Evolutionary conservation across 2,329 filamentous ascomycete species (phyloP).

Genomic region (Didymella pinodella): DNA sequence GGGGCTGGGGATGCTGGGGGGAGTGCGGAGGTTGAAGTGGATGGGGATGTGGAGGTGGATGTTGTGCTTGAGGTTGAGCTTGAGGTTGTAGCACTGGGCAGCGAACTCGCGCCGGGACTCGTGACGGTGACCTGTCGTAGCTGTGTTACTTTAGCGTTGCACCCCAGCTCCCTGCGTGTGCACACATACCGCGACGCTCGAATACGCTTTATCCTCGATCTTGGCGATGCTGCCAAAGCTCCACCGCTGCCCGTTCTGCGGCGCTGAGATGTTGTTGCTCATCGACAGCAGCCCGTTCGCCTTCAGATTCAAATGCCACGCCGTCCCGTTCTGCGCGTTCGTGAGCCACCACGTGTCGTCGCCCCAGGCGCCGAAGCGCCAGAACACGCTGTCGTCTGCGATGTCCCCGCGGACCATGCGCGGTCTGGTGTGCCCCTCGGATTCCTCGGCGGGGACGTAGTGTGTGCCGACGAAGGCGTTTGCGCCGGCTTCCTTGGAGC

Average conservation of each 20-base stretch:
- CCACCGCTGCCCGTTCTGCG: slow-evolving; percentile 27
- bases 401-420: slow-evolving; percentile 30
- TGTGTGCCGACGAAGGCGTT: slow-evolving; percentile 26
- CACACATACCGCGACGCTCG: slow-evolving; percentile 23
- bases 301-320: slow-evolving; percentile 24
- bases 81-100: not conserved
- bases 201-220: slow-evolving; percentile 29
- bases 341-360: slow-evolving; percentile 33
- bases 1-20: slow-evolving; percentile 1
- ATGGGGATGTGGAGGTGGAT: not conserved
- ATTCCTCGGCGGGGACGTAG: slow-evolving; percentile 7
- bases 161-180: not conserved
- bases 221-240: slow-evolving; percentile 19
- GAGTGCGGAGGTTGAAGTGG: not conserved
- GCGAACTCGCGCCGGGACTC: not conserved
- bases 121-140: not conserved
- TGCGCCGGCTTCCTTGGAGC: slow-evolving; percentile 25
- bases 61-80: not conserved
- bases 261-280: slow-evolving; percentile 23
- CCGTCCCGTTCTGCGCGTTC: slow-evolving; percentile 30
- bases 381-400: slow-evolving; percentile 31
- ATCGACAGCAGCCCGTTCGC: slow-evolving; percentile 19
- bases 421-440: slow-evolving; percentile 24
- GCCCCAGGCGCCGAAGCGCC: slow-evolving; percentile 31
- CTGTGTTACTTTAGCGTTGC: not conserved